Base-by-base conservation (phyloP, 495 filamentous ascomycete genomes). In the Podospora conica region DNA sequence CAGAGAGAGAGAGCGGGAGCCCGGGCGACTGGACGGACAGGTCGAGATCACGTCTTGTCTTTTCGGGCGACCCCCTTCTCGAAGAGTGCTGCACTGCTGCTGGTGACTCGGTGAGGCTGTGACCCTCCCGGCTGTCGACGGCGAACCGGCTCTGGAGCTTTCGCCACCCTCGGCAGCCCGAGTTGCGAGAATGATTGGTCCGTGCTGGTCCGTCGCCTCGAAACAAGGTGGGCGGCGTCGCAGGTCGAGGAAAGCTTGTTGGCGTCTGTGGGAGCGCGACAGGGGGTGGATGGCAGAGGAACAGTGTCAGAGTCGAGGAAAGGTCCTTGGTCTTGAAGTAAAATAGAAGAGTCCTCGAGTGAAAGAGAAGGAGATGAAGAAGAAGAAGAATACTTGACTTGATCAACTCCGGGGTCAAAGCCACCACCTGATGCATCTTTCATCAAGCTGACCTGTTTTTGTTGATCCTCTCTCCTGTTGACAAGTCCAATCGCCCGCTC, bases 51-150 rank as follows among this genome's bases (percentile, higher is more conserved):
- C 40, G 40, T 48, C 40, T 48, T 48, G n/a, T n/a, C n/a, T n/a
- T 18, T 9, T 11, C 29, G 29, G 29, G 18, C 40, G 40, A 48
- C 40, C 40, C 40, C 40, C 40, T 48, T 48, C 40, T 48, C 40
- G 40, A 55, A 28, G 1, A 63, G 60, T 21, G 20, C 59, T 48
- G 21, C 24, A 58, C 53, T 40, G 55, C 10, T 58, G 22, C 53
- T 29, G 53, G 68, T 70, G 68, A 67, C 65, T 68, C 53, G 68
- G 63, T 65, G 66, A 69, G 69, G 68, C 71, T 66, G 66, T 67
- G 64, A 28, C 56, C 28, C 31, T 31, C 65, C 60, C 68, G 65
- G 70, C 65, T 74, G 66, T 63, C 63, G 58, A 72, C 72, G 70
- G 72, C 70, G 68, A 72, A 71, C 69, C 22, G 53, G 53, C 61